Base-by-base conservation (phyloP, 2,329 filamentous ascomycete species). In the Aspergillus chevalieri region DNA sequence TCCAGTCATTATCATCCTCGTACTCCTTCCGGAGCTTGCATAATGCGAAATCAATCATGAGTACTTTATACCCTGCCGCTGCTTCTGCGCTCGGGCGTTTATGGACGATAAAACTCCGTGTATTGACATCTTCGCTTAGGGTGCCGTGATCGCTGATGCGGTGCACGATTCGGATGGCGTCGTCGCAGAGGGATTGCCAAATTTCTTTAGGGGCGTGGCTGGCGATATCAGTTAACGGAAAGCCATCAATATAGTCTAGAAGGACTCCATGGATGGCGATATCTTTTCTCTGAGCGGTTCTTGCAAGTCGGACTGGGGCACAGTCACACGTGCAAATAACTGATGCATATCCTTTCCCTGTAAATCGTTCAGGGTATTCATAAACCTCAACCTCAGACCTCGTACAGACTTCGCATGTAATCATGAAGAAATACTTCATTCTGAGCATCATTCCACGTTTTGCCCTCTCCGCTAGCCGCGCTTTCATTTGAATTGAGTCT, bases 111-210 rank as follows among this genome's bases (percentile, higher is more conserved):
- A 56, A 57, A 36, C 43, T 62, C 19, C 53, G 52, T 10, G 52
- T 43, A 26, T 57, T 59, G 14, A 57, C 48, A 53, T 56, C 57
- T 42, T 50, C 19, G 30, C 60, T 58, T 1, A 53, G 28, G 46
- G 60, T 54, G 14, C 51, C 57, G 6, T 15, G 49, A 43, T 56
- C 51, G 21, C 54, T 46, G 3, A 58, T 49, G 1, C 7, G 14
- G 46, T 57, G 17, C 8, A 59, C 17, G 17, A 59, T 52, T 19
- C 41, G 46, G 48, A 60, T 54, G n/a, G 57, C 54, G 3, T 60
- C 52, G 17, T 61, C 57, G 22, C 56, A 57, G 12, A 60, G 47
- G 14, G 24, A n/a, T 33, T 58, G 55, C 53, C 53, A 61, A 4
- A 7, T 33, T 6, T 55, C 49, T 22, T 22, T 47, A 12, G 53